Evolutionary conservation across 208 protist genomes (phyloP), one percentile per base, ranked within the genome.

Genomic region (Tritrichomonas musculus): DNA sequence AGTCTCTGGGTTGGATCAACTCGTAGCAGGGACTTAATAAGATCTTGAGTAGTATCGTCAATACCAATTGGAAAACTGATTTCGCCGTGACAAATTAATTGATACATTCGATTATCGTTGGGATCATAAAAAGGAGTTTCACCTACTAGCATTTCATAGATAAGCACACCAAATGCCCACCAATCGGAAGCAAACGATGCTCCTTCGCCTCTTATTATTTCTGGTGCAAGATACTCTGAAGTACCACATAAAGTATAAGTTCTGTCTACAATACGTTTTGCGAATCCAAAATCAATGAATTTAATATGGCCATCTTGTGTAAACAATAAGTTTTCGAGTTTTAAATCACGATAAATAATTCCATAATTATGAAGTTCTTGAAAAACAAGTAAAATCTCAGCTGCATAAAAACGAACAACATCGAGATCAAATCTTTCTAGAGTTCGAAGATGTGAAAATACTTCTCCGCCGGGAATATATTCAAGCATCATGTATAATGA

Each of bases 181-280:
- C 77, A 88, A 88, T 88, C 77, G 39, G n/a, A 44, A 88, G 47
- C 41, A 50, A 88, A 88, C 17, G 77, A 53, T 22, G 77, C 27
- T 22, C 77, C 77, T 57, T 88, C 77, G 36, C 77, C 77, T 53
- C 77, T 25, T 17, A 88, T 88, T 57, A 88, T 88, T 75, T 95
- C 94, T 33, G 95, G 95, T 0, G 95, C 95, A 8, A 96, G 49
- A 84, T 96, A 96, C 49, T 96, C 95, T 27, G 95, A 94, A 20
- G 95, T 96, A 22, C 95, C 95, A 93, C 95, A 96, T 33, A 96
- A 77, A 39, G 95, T 96, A 69, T 88, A 95, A n/a, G 95, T 95
- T 27, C 39, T 95, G 0, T 94, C 94, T 20, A 75, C 57, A 47
- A 94, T 93, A 14, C 41, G 47, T 73, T 94, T 94, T 9, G 94